phyloP scores from a whole-genome alignment of 352 stramenopile genomes.

The Globisporangium lucens region DNA sequence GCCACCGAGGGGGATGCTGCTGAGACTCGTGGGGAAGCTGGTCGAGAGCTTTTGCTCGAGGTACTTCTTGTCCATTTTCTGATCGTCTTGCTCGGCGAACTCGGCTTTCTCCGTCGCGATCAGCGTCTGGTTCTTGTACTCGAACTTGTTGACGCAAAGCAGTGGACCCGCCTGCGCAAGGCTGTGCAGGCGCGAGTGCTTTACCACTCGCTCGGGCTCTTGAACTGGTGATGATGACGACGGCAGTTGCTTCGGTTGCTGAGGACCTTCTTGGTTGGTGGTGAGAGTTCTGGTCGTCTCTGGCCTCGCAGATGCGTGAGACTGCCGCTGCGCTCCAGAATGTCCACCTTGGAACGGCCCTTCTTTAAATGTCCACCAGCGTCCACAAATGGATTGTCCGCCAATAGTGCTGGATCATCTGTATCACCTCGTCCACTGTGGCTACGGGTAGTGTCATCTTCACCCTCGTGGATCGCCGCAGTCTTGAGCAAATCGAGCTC shows the following conservation, averaged over 20 bases:
- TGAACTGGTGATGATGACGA: background rate
- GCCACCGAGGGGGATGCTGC: background rate
- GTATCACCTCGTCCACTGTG: conserved; percentile 14
- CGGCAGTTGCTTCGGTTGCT: background rate
- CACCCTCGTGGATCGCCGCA: conserved; percentile 8
- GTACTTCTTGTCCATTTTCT: conserved; percentile 61
- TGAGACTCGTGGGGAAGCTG: conserved; percentile 26
- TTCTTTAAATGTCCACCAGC: background rate
- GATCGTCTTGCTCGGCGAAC: conserved; percentile 40
- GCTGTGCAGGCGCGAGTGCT: conserved; percentile 35
- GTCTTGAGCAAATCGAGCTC: conserved; percentile 44
- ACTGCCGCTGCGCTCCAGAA: background rate
- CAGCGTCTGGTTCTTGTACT: conserved; percentile 20
- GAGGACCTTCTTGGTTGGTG: background rate
- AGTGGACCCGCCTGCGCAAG: conserved; percentile 42
- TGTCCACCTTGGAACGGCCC: background rate
- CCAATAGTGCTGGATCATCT: background rate
- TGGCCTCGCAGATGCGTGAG: background rate
- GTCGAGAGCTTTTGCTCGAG: conserved; percentile 56
- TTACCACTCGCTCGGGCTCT: background rate
- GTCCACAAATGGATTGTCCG: background rate
- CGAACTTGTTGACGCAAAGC: conserved; percentile 32
- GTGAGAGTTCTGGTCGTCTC: background rate
- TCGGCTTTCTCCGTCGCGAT: conserved; percentile 11
- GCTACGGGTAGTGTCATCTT: background rate